phyloP scores from a whole-genome alignment of 148 eudicot genomes.

The Rheum nobile region DNA sequence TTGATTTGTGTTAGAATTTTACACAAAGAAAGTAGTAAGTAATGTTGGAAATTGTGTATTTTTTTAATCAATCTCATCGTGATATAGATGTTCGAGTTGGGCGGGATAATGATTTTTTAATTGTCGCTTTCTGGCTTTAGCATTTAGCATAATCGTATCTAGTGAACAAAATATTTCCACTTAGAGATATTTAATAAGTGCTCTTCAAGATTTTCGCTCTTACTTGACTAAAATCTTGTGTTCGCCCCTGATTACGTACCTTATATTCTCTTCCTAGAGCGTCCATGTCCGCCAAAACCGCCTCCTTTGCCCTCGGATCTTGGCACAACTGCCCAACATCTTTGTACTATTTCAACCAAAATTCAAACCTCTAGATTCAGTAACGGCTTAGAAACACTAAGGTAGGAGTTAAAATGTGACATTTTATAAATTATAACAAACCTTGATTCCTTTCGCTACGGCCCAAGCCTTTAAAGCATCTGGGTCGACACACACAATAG shows the following conservation, averaged over 20 bases:
- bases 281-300: conserved; percentile 80
- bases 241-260: conserved; percentile 32
- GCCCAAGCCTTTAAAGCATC: conserved; percentile 67
- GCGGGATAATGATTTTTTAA: too few species aligned
- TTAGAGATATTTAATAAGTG: not conserved
- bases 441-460: conserved; percentile 62
- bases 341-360: conserved; percentile 33
- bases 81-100: too few species aligned
- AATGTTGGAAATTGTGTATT: too few species aligned
- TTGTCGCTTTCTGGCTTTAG: too few species aligned
- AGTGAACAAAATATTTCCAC: too few species aligned
- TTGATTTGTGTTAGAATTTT: not conserved
- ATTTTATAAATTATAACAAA: not conserved
- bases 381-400: too few species aligned
- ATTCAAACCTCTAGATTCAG: not conserved
- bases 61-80: too few species aligned
- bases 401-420: not conserved
- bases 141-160: too few species aligned
- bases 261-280: conserved; percentile 62
- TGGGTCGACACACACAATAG: conserved; percentile 56
- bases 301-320: conserved; percentile 65
- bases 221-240: not conserved
- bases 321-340: conserved; percentile 56
- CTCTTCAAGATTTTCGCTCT: too few species aligned
- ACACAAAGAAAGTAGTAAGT: too few species aligned